Percentiles rank a stretch among this genome's conserved stretches.
Conservation (phyloP, 2,329 filamentous ascomycete species). For the Catunica adiposa region DNA sequence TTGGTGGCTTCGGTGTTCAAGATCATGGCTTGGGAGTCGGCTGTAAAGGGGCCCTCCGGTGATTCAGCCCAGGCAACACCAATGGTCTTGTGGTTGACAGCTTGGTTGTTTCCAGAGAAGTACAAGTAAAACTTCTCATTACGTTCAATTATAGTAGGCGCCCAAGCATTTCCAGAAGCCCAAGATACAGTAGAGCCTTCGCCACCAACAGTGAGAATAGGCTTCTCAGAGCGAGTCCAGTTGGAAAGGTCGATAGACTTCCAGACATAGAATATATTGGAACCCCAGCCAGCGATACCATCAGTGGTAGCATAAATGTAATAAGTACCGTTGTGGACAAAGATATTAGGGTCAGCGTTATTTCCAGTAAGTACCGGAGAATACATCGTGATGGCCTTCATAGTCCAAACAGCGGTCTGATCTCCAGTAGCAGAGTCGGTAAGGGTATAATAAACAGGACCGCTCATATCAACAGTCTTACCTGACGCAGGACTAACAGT, state of each 20-base stretch:
- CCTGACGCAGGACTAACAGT: slow-evolving; percentile 16
- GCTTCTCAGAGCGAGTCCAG: slow-evolving; percentile 26
- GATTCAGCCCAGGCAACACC: slow-evolving; percentile 40
- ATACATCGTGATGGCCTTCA: slow-evolving; percentile 13
- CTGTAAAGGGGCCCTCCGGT: slow-evolving; percentile 43
- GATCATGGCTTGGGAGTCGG: slow-evolving; percentile 36
- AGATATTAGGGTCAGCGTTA: slow-evolving; percentile 32
- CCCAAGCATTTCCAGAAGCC: slow-evolving; percentile 51
- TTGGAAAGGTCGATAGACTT: slow-evolving; percentile 27
- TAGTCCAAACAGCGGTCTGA: slow-evolving; percentile 4
- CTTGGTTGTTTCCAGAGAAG: slow-evolving; percentile 37
- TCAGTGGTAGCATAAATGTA: slow-evolving; percentile 34
- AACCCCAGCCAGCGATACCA: slow-evolving; percentile 28
- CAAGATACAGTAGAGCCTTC: slow-evolving; percentile 38
- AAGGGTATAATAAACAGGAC: slow-evolving; percentile 15
- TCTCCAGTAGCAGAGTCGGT: slow-evolving; percentile 5
- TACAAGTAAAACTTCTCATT: slow-evolving; percentile 49
- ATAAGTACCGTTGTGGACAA: slow-evolving; percentile 26
- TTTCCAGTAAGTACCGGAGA: slow-evolving; percentile 25
- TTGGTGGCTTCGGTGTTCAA: slow-evolving; percentile 31
- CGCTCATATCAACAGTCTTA: slow-evolving; percentile 15
- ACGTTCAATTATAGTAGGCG: slow-evolving; percentile 43
- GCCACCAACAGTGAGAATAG: slow-evolving; percentile 30
- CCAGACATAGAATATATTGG: slow-evolving; percentile 32
- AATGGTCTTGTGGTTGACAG: slow-evolving; percentile 40